These are phyloP conservation scores for Schizosaccharomyces lindneri DNA, from an alignment of 805 yeast species.

Conservation along the genomic window DNA sequence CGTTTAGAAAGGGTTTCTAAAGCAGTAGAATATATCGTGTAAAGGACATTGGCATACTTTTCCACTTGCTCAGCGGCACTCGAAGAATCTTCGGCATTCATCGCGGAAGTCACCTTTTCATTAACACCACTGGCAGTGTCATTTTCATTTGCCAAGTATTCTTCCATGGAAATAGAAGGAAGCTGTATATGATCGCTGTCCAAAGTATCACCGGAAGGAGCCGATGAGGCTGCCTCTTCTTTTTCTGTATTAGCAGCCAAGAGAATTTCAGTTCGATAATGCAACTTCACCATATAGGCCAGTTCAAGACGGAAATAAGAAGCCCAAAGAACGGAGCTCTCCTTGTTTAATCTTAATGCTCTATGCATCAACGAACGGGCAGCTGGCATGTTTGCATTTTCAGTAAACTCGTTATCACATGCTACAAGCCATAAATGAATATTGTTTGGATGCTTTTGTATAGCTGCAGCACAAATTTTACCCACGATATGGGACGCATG, in stretches of 20 bases:
- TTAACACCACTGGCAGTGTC: neutral
- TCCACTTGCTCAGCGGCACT: neutral
- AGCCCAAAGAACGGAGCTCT: slow-evolving; percentile 48
- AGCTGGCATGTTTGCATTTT: slow-evolving; percentile 66
- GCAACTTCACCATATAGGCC: slow-evolving; percentile 56
- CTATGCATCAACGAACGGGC: slow-evolving; percentile 70
- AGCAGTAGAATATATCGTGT: neutral
- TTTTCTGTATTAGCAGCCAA: slow-evolving; percentile 7
- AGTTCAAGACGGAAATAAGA: slow-evolving; percentile 76
- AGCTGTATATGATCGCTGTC: slow-evolving; percentile 10
- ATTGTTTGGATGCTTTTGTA: slow-evolving; percentile 77
- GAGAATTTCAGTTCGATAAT: slow-evolving; percentile 60
- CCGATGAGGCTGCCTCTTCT: slow-evolving; percentile 11
- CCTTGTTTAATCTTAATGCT: slow-evolving; percentile 62
- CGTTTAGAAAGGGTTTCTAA: neutral
- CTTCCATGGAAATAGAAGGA: slow-evolving; percentile 5
- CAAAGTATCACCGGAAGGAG: slow-evolving; percentile 15
- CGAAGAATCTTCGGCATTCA: no score
- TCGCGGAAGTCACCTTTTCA: no score
- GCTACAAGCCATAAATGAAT: slow-evolving; percentile 83
- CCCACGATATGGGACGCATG: slow-evolving; percentile 14
- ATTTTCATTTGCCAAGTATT: neutral
- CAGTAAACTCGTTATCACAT: slow-evolving; percentile 78
- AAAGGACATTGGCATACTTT: neutral
- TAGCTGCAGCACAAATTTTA: slow-evolving; percentile 34